These are phyloP conservation scores for Thalassiosira hispida DNA, from an alignment of 352 stramenopile species.

Conservation along the genomic window DNA sequence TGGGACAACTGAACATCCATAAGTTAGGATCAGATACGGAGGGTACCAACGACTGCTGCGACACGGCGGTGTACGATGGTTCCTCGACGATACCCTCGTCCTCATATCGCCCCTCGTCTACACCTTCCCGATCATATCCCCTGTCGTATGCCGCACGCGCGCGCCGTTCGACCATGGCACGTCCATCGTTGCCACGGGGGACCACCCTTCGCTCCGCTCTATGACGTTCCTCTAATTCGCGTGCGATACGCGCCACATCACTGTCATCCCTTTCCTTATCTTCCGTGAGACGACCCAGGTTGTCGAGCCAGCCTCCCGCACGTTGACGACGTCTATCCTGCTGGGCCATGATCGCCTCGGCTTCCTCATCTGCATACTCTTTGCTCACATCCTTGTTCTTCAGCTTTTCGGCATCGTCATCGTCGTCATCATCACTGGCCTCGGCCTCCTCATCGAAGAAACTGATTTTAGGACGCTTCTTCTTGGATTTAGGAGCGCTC, in stretches of 20 bases:
- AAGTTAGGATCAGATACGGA: conserved; percentile 84
- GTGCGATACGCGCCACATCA: conserved; percentile 47
- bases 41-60: conserved; percentile 81
- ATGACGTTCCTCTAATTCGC: conserved; percentile 79
- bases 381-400: conserved; percentile 69
- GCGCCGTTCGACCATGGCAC: too few species aligned
- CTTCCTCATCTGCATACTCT: conserved; percentile 83
- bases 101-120: conserved; percentile 14
- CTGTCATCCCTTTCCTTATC: conserved; percentile 40
- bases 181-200: conserved; percentile 30
- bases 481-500: conserved; percentile 23
- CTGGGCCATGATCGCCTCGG: conserved; percentile 76
- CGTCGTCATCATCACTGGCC: conserved; percentile 75
- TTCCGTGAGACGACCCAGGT: conserved; percentile 34
- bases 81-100: conserved; percentile 23
- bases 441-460: conserved; percentile 86
- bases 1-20: conserved; percentile 84
- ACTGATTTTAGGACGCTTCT: conserved; percentile 68
- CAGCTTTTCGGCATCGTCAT: conserved; percentile 70
- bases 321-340: conserved; percentile 82
- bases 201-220: conserved; percentile 63
- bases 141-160: not conserved
- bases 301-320: conserved; percentile 55
- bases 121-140: not conserved
- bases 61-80: conserved; percentile 67